Evolutionary conservation across 2,329 filamentous ascomycete species (phyloP), one percentile per base, ranked within the genome.

Genomic region (Coleophoma eucalyptorum): DNA sequence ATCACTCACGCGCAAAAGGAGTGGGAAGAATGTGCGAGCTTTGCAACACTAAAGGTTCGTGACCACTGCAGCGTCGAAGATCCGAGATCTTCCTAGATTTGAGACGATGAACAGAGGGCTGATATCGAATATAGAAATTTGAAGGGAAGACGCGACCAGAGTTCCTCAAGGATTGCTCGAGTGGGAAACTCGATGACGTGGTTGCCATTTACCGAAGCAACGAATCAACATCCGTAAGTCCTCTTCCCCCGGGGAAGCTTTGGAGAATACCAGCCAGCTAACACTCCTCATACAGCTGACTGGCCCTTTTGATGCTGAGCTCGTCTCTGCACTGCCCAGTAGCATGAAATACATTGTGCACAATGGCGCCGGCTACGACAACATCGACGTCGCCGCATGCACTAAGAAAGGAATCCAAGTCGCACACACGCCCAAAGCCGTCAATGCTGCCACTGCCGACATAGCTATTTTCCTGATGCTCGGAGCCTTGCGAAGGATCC

Each of bases 371-470:
- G 90, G 90, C 33, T 95, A 95, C 69, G 90, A 95, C 67, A 85
- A 90, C 66, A 76, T 95, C 55, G 84, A 91, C 66, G 74, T 92
- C 7, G 65, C 77, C 31, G 84, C 86, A 31, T 93, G 88, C 72
- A 85, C 81, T n/a, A 49, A 51, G 11, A 43, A 50, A 50, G 72
- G 73, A 26, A 78, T 95, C 57, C 76, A 72, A 37, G 86, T 96
- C 19, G 89, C 87, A 56, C 91, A 93, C 67, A 85, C 86, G 1
- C 89, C 89, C 7, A 82, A 79, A 1, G 86, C 86, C 34, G 87
- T 90, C 46, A 85, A 93, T 66, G 85, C 91, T 61, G 83, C 89
- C 33, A 95, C 90, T 1, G 90, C 90, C 49, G 89, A 95, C 66
- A 77, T 84, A 10, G 85, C 79, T 61, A 83, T 95, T 59, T 95